A percentile compares a stretch with the other conserved stretches of the same genome.
Evolutionary conservation across 306 rosid genomes (phyloP).

Genomic region (Parietaria judaica): DNA sequence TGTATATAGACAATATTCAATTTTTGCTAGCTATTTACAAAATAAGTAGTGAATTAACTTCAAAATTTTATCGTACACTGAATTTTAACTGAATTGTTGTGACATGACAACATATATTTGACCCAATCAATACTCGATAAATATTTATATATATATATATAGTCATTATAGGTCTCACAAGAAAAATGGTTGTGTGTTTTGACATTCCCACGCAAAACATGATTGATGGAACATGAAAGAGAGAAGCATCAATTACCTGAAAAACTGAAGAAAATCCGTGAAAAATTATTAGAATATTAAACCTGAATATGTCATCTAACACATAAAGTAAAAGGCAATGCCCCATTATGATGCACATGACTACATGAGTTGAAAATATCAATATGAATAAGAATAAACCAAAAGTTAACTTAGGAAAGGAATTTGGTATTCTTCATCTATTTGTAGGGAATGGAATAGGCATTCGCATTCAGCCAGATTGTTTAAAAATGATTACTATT

Average conservation of each 20-base stretch:
- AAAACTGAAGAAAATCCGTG: slow-evolving; percentile 9
- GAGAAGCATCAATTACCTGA: slow-evolving; percentile 1
- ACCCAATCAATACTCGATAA: neutral
- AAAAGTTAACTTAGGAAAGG: too few species aligned
- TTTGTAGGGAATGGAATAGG: too few species aligned
- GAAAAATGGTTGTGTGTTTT: slow-evolving; percentile 2
- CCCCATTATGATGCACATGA: neutral
- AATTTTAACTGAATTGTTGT: neutral
- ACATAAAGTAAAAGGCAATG: neutral
- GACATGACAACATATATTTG: neutral
- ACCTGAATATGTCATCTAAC: too few species aligned
- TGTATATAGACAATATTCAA: too few species aligned
- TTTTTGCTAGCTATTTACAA: neutral
- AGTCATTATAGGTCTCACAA: neutral
- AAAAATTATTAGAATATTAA: slow-evolving; percentile 2
- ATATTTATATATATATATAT: neutral
- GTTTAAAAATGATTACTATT: too few species aligned
- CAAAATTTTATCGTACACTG: too few species aligned
- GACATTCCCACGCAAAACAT: slow-evolving; percentile 3
- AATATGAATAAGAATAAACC: neutral
- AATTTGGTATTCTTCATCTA: too few species aligned
- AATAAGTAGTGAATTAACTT: too few species aligned
- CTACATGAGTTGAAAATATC: neutral
- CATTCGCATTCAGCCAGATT: too few species aligned
- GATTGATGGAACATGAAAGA: neutral